Base-by-base conservation (phyloP, 257 asterid genomes). In the Perilla frutescens region DNA sequence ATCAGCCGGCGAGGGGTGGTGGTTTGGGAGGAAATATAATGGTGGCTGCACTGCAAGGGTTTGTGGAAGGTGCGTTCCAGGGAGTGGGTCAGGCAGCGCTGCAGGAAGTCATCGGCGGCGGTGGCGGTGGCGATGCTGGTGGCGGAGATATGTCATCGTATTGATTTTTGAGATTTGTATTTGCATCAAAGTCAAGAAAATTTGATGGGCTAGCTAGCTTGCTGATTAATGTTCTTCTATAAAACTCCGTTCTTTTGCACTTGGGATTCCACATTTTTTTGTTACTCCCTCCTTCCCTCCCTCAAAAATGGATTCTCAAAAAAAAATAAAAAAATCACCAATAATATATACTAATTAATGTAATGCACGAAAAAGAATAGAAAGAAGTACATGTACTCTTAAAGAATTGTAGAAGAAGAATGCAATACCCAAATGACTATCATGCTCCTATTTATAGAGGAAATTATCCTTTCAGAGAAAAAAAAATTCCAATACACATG, bases 21-120 rank as follows among this genome's bases (percentile, higher is more conserved):
- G 49, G 75, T 7, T 34, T 60, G 34, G 80, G 76, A 47, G 77
- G 68, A 31, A 61, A 29, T 75, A 31, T 88, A 51, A 34, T 80
- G 84, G 63, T 29, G 70, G 77, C 79, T 4, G 88, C 80, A n/a
- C 4, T 77, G 59, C 75, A 71, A 41, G 89, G 88, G 39, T 8
- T 81, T 13, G 86, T 78, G 54, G 87, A 84, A 60, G 88, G 88
- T 34, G 81, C 77, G 29, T 66, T 79, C 11, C 91, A 86, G 71
- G 83, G 59, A 56, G 77, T 81, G 7, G 91, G 85, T 8, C 87
- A 81, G 79, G 32, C 77, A 5, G 66, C 76, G 11, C 77, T 74
- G 73, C 83, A 83, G 60, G 81, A 75, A 26, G 63, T 82, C 36
- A 8, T 80, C 15, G 45, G 54, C 37, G 66, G 66, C 1, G 79